A percentile compares a stretch with the other conserved stretches of the same genome.
Evolutionary conservation across 2,329 filamentous ascomycete species (phyloP).

Genomic region (Paecilomyces formosus): DNA sequence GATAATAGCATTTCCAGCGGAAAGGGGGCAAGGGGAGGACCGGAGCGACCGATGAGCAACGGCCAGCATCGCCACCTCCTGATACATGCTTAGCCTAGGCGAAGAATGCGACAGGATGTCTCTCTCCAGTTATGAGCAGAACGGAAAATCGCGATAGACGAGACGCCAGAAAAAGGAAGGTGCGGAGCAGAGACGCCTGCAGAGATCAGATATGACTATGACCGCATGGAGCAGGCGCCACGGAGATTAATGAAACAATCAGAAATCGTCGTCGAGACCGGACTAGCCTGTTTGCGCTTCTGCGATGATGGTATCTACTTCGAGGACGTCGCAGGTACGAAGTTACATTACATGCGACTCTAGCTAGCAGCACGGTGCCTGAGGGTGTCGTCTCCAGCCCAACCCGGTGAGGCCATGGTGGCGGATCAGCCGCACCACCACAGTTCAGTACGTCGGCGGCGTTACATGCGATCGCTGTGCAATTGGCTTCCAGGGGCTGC

Average conservation of each 20-base stretch:
- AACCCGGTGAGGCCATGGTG: background rate
- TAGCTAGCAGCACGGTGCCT: background rate
- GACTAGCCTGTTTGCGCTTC: too few species aligned
- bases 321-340: background rate
- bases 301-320: background rate
- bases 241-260: background rate
- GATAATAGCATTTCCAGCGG: background rate
- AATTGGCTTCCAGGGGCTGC: background rate
- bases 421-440: background rate
- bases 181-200: background rate
- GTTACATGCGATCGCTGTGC: background rate
- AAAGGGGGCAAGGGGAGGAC: background rate
- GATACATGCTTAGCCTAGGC: slow-evolving; percentile 1
- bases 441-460: background rate
- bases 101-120: background rate
- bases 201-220: background rate
- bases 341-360: background rate
- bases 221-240: background rate
- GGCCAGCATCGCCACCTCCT: slow-evolving; percentile 6
- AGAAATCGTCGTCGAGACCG: background rate
- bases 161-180: background rate
- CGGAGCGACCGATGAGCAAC: background rate
- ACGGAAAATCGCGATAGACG: background rate
- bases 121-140: slow-evolving; percentile 6
- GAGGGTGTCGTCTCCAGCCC: background rate